Base-by-base conservation (phyloP, 306 rosid genomes). In the Ochetophila trinervis region DNA sequence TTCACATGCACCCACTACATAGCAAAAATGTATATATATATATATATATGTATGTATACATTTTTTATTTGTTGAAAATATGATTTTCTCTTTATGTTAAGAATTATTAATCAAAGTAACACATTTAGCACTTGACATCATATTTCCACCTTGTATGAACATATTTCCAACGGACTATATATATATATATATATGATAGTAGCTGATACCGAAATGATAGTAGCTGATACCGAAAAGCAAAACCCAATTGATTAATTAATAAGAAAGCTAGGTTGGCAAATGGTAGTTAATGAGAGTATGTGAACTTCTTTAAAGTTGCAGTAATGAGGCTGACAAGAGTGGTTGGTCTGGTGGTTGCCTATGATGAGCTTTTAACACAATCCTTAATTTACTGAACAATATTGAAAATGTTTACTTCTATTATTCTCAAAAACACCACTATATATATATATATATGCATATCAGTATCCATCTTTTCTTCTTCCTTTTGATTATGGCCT, bases 301-400 rank as follows among this genome's bases (percentile, higher is more conserved):
- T 77, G 72, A 77, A 49, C 47, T 15, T 35, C 55, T 73, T 69
- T 50, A 74, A 78, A 68, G 70, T 0, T 62, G 88, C 79, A 80
- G 76, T 83, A 52, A 86, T 78, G 81, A 79, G 70, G 60, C 80
- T 86, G 82, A 66, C 80, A 68, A 57, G 49, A 63, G 60, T 69
- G 51, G 72, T 73, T 76, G 74, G 72, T 67, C 56, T 71, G 88
- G 88, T 83, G 54, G 91, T 79, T 80, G 87, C 56, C 47, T 45
- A 12, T 12, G 4, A 24, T 0, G 5, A 18, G 16, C 42, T 65
- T 16, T 12, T 11, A 20, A 14, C 8, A n/a, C 19, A 2, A 7
- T 8, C 15, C 16, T 19, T 19, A 9, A 19, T 42, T 57, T 17
- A 12, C 73, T 19, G 27, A 15, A 44, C 48, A 36, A 27, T 4